Evolutionary conservation across 441 rosid genomes (phyloP).

Genomic region (Populus hybrid): DNA sequence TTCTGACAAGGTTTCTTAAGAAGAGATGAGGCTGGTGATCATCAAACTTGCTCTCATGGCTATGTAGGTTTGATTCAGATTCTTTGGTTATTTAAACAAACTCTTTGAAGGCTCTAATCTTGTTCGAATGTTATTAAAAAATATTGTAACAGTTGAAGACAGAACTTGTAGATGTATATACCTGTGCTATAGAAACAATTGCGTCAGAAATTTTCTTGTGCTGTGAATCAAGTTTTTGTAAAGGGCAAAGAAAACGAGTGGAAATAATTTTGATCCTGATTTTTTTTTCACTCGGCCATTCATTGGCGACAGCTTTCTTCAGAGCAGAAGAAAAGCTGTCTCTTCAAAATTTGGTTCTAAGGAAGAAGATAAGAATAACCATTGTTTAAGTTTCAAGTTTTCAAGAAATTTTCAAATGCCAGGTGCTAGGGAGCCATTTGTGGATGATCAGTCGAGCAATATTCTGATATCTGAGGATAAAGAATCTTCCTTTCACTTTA

Average conservation of each 20-base stretch:
- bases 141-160: background rate
- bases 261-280: background rate
- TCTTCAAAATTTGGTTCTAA: background rate
- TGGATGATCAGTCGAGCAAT: background rate
- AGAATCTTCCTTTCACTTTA: background rate
- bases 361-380: background rate
- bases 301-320: background rate
- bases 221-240: background rate
- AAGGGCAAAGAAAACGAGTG: background rate
- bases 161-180: background rate
- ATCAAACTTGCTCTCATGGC: background rate
- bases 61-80: constrained; percentile 1
- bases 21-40: background rate
- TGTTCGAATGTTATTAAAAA: background rate
- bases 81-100: background rate
- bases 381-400: background rate
- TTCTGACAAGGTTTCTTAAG: background rate
- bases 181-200: background rate
- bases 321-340: background rate
- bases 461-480: background rate
- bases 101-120: background rate
- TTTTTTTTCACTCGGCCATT: background rate
- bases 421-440: background rate
- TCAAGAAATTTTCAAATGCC: background rate
- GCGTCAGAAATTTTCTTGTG: background rate